Percentiles rank a stretch among this genome's conserved stretches.
Conservation (phyloP, 441 rosid species). For the Metrosideros polymorpha region DNA sequence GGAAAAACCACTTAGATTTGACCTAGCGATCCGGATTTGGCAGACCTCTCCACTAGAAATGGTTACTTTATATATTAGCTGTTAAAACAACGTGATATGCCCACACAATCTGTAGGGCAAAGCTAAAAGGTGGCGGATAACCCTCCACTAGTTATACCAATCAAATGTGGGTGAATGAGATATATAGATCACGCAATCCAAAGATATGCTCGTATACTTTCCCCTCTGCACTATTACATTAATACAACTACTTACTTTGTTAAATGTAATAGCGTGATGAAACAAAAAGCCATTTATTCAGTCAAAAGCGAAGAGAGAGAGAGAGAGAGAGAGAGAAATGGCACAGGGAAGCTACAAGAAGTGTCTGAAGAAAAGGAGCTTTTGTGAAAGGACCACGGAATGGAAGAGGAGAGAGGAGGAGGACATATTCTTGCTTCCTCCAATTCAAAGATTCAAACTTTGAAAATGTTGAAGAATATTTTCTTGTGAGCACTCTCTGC, state of each 20-base stretch:
- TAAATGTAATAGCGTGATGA: background rate
- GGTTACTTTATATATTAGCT: background rate
- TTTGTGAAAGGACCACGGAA: background rate
- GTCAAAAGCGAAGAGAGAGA: background rate
- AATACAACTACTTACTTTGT: background rate
- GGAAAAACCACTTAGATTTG: background rate
- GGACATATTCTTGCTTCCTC: background rate
- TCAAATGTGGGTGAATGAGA: background rate
- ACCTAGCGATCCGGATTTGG: background rate
- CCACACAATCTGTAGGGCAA: background rate
- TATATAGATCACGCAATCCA: background rate
- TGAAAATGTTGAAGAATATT: slow-evolving; percentile 15
- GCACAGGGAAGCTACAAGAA: background rate
- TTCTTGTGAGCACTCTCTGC: slow-evolving; percentile 20
- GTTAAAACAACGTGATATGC: background rate
- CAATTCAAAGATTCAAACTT: slow-evolving; percentile 28
- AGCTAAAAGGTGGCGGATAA: background rate
- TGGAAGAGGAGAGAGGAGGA: background rate
- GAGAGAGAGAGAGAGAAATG: background rate
- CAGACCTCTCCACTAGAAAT: background rate
- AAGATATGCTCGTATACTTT: background rate
- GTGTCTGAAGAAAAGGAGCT: background rate
- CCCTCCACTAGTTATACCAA: background rate
- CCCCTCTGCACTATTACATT: background rate
- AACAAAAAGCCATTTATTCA: background rate